Evolutionary conservation across 2,329 filamentous ascomycete genomes (phyloP), one percentile per base, ranked within the genome.

Genomic region (Hypoxylon sp.): DNA sequence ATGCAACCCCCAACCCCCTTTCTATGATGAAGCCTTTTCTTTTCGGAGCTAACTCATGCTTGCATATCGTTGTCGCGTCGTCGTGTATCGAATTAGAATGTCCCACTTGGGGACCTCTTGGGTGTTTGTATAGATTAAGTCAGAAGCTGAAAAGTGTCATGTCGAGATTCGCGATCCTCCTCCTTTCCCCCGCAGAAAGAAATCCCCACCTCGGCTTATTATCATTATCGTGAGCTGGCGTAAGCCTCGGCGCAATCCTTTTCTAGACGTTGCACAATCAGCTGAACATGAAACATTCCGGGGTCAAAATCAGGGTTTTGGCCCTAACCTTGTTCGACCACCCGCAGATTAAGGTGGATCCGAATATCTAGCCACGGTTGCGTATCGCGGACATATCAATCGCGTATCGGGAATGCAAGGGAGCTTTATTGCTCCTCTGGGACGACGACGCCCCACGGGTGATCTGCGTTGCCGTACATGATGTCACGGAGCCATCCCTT

Each of bases 401-500:
- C 49, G 43, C 13, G 37, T 37, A 30, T 43, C 54, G 51, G 47
- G 37, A 50, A 39, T 43, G 41, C 49, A 30, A 34, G 34, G 8
- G 20, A 41, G 32, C 10, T 62, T 74, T 71, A 70, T 66, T 75
- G 71, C 70, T 88, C 84, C 76, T 91, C 88, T 54, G 86, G 80
- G 34, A 93, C 82, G 34, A 91, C 83, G 57, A 91, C 84, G 34
- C 85, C 88, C 90, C 91, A 93, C 49, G 85, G 80, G 75, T 93
- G 89, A 60, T 88, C 73, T 72, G 84, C 86, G 60, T 84, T 84
- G 63, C 90, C 90, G 75, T 90, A 93, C 88, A 92, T 92, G 78
- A 93, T 91, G 68, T 89, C 87, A 67, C 83, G 81, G 67, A 93
- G 79, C 85, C 85, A 90, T 37, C 78, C 78, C 83, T 91, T 93